Base-by-base conservation (phyloP, 371 early-diverging fungal species). In the Rhizopus arrhizus region DNA sequence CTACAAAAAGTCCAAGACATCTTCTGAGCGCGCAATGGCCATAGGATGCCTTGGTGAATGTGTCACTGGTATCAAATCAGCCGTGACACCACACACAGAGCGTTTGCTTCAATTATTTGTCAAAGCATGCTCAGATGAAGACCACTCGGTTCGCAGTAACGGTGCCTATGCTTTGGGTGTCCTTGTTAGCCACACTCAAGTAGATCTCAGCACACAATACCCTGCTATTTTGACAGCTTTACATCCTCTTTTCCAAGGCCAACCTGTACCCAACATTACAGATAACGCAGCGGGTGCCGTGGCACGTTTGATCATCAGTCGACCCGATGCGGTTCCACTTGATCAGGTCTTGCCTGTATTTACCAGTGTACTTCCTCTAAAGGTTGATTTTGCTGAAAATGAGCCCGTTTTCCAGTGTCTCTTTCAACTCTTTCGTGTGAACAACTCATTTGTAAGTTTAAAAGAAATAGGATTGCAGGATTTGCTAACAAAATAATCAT, bases 211-310 rank as follows among this genome's bases (percentile, higher is more conserved):
- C 53, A 77, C 81, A 29, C 88, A 92, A 66, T 92, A 92, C 74
- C 77, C 80, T 43, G 69, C 74, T 43, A 80, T 95, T 33, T 78
- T 95, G 58, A 82, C 82, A 49, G n/a, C 43, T 43, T 13, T 43
- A n/a, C n/a, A 43, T 29, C 90, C 93, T 56, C 73, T 93, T 64
- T 89, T 94, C 77, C 74, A 79, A 32, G 66, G 74, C 16, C 83
- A 86, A 69, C 66, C 84, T 47, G 57, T 85, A 16, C 82, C 80
- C 47, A 92, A 92, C 66, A 79, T 81, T 12, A 82, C 84, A 16
- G 96, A 96, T 74, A 96, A 96, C 69, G 96, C 96, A 32, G 88
- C 90, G 51, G 95, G 95, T 33, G 90, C 94, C 48, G 89, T 93
- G 31, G 88, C 91, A 12, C 83, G 95, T 41, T 83, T 94, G 71